Base-by-base conservation (phyloP, 1,284 basidiomycete species). In the Chondrostereum purpureum region DNA sequence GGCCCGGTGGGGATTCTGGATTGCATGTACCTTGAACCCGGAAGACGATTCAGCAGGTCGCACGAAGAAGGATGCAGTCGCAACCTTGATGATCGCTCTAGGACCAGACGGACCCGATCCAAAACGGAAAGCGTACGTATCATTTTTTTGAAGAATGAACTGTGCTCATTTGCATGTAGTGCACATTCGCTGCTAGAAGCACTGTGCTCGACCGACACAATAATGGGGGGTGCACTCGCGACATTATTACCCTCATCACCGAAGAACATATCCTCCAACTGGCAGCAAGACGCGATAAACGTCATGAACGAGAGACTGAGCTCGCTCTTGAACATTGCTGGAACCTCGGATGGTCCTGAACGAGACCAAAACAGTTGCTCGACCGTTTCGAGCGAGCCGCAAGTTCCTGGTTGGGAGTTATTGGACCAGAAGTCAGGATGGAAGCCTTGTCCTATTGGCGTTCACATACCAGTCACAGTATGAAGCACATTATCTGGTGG, bases 1-100 rank as follows among this genome's bases (percentile, higher is more conserved):
- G 11, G 78, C 80, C 12, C 73, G 77, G 42, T 89, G 86, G 86
- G 74, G 65, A 2, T 63, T 70, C 22, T 88, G 84, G 83, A 63
- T 70, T 16, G 58, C 73, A 14, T 67, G 73, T 31, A 65, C 56
- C 12, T 72, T 66, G 61, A 56, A 61, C 1, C 52, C 55, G 16
- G 57, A 58, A 21, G 56, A 55, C 13, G 53, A 62, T 11, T 44
- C 50, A 2, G 68, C 66, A 21, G 51, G 49, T 16, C 63, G 69
- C 43, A 42, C 79, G 21, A 67, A 64, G 45, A 72, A 68, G 48
- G 71, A 78, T 35, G 57, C 70, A 1, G 59, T 77, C 20, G 52
- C 69, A 5, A 58, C 58, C 20, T 58, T 87, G 8, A 61, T 81
- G 41, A 71, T 70, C 14, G 63, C 66, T 2, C 58, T 83, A 8